phyloP scores from a whole-genome alignment of 495 filamentous ascomycete species.

The Stereocaulon alpinum region DNA sequence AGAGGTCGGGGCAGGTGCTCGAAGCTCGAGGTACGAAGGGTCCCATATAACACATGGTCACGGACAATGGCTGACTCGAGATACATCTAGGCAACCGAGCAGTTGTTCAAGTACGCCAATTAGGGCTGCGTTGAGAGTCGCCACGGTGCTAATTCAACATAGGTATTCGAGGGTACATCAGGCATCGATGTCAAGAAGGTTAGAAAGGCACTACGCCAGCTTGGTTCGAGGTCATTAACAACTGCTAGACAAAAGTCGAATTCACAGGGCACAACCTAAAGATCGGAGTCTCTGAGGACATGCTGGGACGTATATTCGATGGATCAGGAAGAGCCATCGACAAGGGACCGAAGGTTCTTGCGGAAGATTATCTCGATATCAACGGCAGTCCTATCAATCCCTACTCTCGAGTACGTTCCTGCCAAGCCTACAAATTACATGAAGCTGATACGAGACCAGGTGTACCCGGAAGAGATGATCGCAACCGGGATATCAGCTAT shows the following conservation, averaged over 20 bases:
- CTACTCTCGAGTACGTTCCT: conserved; percentile 68
- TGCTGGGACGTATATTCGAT: conserved; percentile 98
- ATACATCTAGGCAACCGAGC: conserved; percentile 64
- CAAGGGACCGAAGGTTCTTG: conserved; percentile 95
- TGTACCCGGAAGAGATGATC: conserved; percentile 99
- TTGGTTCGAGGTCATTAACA: conserved; percentile 21
- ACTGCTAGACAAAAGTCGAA: conserved; percentile 74
- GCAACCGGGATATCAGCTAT: conserved; percentile 99
- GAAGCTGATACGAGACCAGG: conserved; percentile 37
- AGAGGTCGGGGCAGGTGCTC: conserved; percentile 89
- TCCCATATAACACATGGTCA: background rate
- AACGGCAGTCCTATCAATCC: conserved; percentile 99
- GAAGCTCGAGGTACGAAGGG: conserved; percentile 75
- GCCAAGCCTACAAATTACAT: background rate
- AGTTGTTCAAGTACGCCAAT: conserved; percentile 64
- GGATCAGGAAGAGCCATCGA: conserved; percentile 95
- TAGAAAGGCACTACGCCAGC: conserved; percentile 17
- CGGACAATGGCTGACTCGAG: conserved; percentile 1
- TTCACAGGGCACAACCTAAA: conserved; percentile 96
- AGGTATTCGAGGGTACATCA: conserved; percentile 96
- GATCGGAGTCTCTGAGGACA: conserved; percentile 97
- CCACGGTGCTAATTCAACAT: conserved; percentile 12
- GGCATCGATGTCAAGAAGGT: conserved; percentile 99
- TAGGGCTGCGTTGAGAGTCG: background rate
- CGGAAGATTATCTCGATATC: conserved; percentile 97